Evolutionary conservation across 169 alveolate species (phyloP).

Genomic region (Plasmodium relictum): DNA sequence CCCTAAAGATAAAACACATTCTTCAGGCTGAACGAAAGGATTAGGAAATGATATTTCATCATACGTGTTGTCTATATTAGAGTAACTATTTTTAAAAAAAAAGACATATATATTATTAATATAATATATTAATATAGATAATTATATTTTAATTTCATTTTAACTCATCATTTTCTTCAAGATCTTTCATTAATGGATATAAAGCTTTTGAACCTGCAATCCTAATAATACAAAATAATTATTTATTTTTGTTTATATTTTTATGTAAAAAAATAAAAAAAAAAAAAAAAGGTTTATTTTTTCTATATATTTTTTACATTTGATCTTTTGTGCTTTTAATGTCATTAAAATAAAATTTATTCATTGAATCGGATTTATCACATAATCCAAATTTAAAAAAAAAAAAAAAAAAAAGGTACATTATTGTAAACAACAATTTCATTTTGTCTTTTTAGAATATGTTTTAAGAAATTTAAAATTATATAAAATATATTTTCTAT

Average conservation of each 20-base stretch:
- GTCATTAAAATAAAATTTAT: constrained; percentile 34
- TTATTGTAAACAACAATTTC: constrained; percentile 8
- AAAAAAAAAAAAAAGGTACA: constrained; percentile 20
- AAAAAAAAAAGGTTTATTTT: neutral
- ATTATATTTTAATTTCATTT: constrained; percentile 18
- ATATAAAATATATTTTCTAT: too few relatives aligned
- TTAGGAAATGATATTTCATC: constrained; percentile 58
- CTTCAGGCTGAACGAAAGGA: constrained; percentile 72
- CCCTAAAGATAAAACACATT: constrained; percentile 75
- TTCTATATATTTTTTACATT: constrained; percentile 13
- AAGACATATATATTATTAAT: neutral
- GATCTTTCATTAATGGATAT: constrained; percentile 63
- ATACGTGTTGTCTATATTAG: constrained; percentile 18
- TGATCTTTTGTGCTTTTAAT: neutral
- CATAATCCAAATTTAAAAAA: constrained; percentile 16
- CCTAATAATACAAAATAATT: neutral
- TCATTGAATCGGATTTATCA: constrained; percentile 15
- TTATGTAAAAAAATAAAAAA: neutral
- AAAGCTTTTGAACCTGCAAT: constrained; percentile 7
- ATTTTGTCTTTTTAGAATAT: constrained; percentile 18
- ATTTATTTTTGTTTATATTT: neutral
- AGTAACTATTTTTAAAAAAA: constrained; percentile 7
- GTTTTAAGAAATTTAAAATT: neutral
- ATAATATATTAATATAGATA: neutral
- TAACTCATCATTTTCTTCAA: constrained; percentile 56